Conservation (phyloP, 139 green algal genomes). For the Chlamydomonas asymmetrica region DNA sequence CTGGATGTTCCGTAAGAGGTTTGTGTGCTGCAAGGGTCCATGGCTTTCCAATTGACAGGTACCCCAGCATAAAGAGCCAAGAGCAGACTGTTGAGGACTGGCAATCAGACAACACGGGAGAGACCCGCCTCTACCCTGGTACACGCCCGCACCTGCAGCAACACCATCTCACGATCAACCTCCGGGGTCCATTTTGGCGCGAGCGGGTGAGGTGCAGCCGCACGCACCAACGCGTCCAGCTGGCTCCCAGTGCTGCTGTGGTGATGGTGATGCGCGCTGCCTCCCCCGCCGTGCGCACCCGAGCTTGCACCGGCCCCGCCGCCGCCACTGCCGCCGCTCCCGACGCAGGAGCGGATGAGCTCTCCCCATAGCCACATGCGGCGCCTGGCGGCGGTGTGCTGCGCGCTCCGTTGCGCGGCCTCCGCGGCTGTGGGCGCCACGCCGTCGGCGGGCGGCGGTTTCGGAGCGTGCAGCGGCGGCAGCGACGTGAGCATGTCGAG, state of each 20-base stretch:
- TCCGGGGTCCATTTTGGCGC: conserved; percentile 20
- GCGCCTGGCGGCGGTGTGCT: conserved; percentile 18
- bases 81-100: too few relatives aligned
- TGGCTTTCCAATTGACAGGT: too few relatives aligned
- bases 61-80: too few relatives aligned
- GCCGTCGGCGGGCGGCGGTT: neutral
- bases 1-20: too few relatives aligned
- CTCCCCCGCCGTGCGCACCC: too few relatives aligned
- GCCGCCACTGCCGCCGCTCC: conserved; percentile 14
- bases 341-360: conserved; percentile 31
- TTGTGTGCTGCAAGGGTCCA: too few relatives aligned
- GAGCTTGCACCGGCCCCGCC: neutral
- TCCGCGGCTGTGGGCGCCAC: neutral
- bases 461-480: conserved; percentile 28
- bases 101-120: too few relatives aligned
- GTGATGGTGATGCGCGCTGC: too few relatives aligned
- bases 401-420: neutral
- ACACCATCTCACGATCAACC: conserved; percentile 54
- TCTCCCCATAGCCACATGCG: conserved; percentile 41
- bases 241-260: conserved; percentile 5
- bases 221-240: conserved; percentile 42
- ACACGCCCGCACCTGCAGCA: conserved; percentile 37
- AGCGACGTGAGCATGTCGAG: conserved; percentile 45
- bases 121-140: neutral
- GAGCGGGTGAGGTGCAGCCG: conserved; percentile 42